Evolutionary conservation across 179 eudicot species (phyloP).

Genomic region (Monotropa hypopitys): DNA sequence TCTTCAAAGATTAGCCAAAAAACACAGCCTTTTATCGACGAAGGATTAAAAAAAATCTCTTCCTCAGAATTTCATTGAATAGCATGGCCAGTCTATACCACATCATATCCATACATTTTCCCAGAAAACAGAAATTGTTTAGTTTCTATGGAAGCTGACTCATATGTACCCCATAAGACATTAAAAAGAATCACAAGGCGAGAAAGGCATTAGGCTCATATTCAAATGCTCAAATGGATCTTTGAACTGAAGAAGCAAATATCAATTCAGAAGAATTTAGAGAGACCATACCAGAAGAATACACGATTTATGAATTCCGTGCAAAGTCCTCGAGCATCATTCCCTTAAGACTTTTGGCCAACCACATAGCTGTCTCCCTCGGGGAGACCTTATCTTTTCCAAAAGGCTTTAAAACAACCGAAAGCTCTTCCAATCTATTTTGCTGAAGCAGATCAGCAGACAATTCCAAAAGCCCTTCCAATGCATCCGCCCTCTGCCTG

Average conservation of each 20-base stretch:
- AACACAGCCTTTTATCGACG: background rate
- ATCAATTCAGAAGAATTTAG: background rate
- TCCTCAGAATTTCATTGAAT: background rate
- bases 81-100: constrained; percentile 14
- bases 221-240: background rate
- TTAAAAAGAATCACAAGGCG: constrained; percentile 25
- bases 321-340: constrained; percentile 68
- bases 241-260: constrained; percentile 13
- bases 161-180: constrained; percentile 27
- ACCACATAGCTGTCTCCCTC: constrained; percentile 76
- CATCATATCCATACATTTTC: constrained; percentile 24
- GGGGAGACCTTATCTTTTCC: constrained; percentile 93
- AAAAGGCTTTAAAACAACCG: constrained; percentile 81
- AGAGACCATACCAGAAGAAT: constrained; percentile 16
- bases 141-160: background rate
- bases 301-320: constrained; percentile 28
- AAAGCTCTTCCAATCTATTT: constrained; percentile 68
- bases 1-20: background rate
- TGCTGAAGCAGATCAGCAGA: constrained; percentile 91
- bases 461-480: constrained; percentile 85
- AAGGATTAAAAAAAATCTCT: background rate
- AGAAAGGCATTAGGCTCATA: constrained; percentile 5
- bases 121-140: constrained; percentile 14
- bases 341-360: constrained; percentile 22
- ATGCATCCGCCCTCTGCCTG: constrained; percentile 91